Evolutionary conservation across 768 basidiomycete genomes (phyloP), one percentile per base, ranked within the genome.

Genomic region (Termitomyces sp.): DNA sequence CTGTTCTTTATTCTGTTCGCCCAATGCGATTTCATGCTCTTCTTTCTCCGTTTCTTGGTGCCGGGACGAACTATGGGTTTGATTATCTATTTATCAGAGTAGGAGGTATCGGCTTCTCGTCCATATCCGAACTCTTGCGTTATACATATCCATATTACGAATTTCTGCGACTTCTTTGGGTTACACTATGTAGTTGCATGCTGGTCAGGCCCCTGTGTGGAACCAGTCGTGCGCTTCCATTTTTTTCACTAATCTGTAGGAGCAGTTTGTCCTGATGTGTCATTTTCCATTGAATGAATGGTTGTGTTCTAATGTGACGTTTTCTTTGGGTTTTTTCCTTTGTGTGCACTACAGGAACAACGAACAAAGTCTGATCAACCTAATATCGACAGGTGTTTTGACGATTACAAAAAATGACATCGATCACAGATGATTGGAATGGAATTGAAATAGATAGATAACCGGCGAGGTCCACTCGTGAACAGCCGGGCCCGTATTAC

Each of bases 141-240:
- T 54, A 10, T 45, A 58, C 26, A 51, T 48, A 41, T 41, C 10
- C 5, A 49, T 46, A 20, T n/a, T 41, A 18, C 34, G 9, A 2
- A 33, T 22, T 36, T 44, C 33, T 51, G 13, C 39, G 39, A 41
- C 18, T 41, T 41, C 37, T 41, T 20, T 20, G 39, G 39, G 39
- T 41, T 41, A 41, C 39, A 41, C 39, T 41, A 41, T 9, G n/a
- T 41, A 41, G 39, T 41, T 41, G 39, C 39, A 41, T 41, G 39
- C 39, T 41, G 61, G 63, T 36, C 63, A 62, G 44, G 61, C 61
- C 41, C 34, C 34, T 55, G 44, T 57, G 49, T 49, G 59, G 60
- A 55, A 49, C 58, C 58, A 61, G 62, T 49, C 60, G 60, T 60
- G 60, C 37, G 24, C 46, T 49, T 54, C 33, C 15, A n/a, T 26